phyloP scores from a whole-genome alignment of 176 grass and related monocot species.

The Saccharum spontaneum region DNA sequence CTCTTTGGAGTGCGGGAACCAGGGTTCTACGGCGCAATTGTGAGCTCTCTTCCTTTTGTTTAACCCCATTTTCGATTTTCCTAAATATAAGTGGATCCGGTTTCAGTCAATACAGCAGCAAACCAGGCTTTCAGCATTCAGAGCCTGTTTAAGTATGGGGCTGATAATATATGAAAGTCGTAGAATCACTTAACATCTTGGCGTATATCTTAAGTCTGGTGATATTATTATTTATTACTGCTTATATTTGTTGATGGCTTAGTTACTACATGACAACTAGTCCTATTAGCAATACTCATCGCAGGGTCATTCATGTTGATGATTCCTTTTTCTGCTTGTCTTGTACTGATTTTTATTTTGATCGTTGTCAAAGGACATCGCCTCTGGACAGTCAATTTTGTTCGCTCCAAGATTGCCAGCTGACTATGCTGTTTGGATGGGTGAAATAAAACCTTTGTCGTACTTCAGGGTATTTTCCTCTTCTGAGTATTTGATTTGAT shows the following conservation, averaged over 20 bases:
- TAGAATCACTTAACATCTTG: not conserved
- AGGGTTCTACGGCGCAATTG: constrained; percentile 74
- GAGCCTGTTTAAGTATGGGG: not conserved
- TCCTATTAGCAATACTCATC: not conserved
- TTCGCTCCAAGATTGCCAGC: constrained; percentile 86
- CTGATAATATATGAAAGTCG: not conserved
- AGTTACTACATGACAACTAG: not conserved
- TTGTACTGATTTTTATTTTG: constrained; percentile 10
- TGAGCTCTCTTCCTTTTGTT: constrained; percentile 38
- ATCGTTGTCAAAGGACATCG: constrained; percentile 66
- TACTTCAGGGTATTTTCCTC: constrained; percentile 59
- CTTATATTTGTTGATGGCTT: not conserved
- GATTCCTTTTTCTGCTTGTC: not conserved
- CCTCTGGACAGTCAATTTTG: constrained; percentile 77
- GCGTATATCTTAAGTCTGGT: not conserved
- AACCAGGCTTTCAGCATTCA: not conserved
- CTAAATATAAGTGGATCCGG: not conserved
- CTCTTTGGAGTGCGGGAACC: constrained; percentile 84
- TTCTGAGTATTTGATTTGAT: not conserved
- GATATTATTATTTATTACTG: not conserved
- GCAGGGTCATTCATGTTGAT: not conserved
- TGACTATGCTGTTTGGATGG: constrained; percentile 99
- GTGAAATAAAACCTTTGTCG: constrained; percentile 75
- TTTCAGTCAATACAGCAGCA: not conserved
- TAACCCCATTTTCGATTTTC: not conserved